These are phyloP conservation scores for Omphalea diandra DNA, from an alignment of 441 rosid species.

Conservation along the genomic window DNA sequence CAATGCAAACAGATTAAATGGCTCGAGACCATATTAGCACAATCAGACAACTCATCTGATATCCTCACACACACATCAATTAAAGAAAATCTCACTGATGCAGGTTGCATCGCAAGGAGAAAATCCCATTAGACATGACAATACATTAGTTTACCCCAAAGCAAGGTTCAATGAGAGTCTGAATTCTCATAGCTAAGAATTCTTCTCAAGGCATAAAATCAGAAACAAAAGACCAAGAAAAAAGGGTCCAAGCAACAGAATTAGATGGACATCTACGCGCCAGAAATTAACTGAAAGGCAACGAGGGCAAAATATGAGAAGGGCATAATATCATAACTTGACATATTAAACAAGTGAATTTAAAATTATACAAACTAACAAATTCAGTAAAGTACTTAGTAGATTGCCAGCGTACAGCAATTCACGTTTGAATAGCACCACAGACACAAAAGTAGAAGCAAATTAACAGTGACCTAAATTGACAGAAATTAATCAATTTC, in stretches of 20 bases:
- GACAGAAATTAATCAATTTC: not conserved
- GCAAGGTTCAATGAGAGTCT: no score
- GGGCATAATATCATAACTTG: not conserved
- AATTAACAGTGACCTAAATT: conserved; percentile 6
- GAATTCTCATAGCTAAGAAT: not conserved
- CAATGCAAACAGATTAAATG: no score
- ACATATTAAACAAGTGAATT: not conserved
- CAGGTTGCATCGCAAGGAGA: no score
- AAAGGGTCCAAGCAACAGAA: not conserved
- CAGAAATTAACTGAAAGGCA: not conserved
- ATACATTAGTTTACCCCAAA: no score
- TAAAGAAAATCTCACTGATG: no score
- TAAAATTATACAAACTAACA: no score
- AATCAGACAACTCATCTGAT: no score
- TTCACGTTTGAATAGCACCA: conserved; percentile 13
- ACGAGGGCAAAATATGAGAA: not conserved
- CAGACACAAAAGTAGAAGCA: not conserved
- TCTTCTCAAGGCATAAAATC: not conserved
- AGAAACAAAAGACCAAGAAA: not conserved
- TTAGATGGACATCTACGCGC: not conserved
- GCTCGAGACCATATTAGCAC: no score
- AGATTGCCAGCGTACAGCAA: not conserved
- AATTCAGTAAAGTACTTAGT: not conserved
- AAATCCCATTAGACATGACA: no score
- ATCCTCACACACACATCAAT: no score